These are phyloP conservation scores for Lentinula guzmanii DNA, from an alignment of 768 basidiomycete species.

Conservation along the genomic window DNA sequence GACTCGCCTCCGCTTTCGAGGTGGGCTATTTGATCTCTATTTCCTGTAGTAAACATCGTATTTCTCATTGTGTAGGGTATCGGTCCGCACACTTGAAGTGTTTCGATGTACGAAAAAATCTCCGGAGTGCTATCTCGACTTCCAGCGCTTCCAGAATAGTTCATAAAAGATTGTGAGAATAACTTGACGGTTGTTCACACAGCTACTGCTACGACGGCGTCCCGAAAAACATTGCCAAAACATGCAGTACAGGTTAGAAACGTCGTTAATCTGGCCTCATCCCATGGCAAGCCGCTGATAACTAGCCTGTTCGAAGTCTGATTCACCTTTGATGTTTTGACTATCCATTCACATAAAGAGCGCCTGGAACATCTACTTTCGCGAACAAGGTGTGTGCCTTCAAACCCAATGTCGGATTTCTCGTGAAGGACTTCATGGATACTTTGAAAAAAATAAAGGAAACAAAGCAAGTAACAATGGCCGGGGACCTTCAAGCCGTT, in stretches of 20 bases:
- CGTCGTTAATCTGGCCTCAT: not conserved
- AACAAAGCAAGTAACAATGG: constrained; percentile 8
- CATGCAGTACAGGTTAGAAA: not conserved
- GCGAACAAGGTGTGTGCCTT: constrained; percentile 12
- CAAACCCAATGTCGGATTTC: not conserved
- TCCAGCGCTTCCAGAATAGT: constrained; percentile 6
- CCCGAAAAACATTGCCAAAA: not conserved
- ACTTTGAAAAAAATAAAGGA: not conserved
- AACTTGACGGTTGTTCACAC: constrained; percentile 6
- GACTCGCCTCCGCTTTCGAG: constrained; percentile 13
- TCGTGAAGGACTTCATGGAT: not conserved
- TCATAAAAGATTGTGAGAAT: constrained; percentile 10
- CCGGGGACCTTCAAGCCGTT: not conserved
- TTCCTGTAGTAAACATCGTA: not conserved
- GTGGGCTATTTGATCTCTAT: constrained; percentile 4
- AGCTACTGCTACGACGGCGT: not conserved
- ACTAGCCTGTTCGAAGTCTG: not conserved
- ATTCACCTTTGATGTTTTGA: not conserved
- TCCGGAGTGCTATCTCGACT: constrained; percentile 9
- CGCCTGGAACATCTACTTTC: constrained; percentile 13
- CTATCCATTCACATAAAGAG: not conserved
- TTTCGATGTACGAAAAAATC: constrained; percentile 12
- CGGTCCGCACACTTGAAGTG: not conserved
- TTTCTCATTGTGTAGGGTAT: not conserved
- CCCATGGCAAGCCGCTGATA: constrained; percentile 15